Base-by-base conservation (phyloP, 441 rosid species). In the Kokia cookei region DNA sequence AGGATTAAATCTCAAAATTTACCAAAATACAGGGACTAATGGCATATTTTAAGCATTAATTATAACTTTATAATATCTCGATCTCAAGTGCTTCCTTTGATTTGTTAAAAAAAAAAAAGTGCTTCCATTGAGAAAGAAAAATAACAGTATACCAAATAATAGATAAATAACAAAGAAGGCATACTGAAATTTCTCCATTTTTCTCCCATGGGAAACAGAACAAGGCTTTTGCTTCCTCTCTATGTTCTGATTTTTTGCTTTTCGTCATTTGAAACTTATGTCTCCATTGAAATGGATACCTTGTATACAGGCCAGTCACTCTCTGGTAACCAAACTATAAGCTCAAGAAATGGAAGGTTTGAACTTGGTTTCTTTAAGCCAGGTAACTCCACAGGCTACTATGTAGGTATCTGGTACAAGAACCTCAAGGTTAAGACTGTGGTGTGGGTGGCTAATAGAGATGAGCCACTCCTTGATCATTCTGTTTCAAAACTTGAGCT, bases 361-460 rank as follows among this genome's bases (percentile, higher is more conserved):
- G 85, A 86, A 77, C 85, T 88, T 11, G 91, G 96, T 8, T 87
- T 91, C 83, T 93, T 93, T 81, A 63, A 80, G 7, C 84, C 84
- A 0, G 79, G 64, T 11, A 67, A 76, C 70, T 78, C 86, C 5
- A 69, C 54, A 14, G 55, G 58, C 15, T 79, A 82, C 77, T 87
- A 82, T 71, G 67, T 86, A 0, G 89, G 90, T 0, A 61, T 86
- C 1, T 88, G 90, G 91, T 89, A 84, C 84, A 86, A 83, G 80
- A 77, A 70, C 17, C 66, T 87, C 66, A 57, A 72, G 1, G 71
- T 48, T 67, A 71, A 17, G 37, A 85, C 87, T 6, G 2, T 83
- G 7, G 85, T 87, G 12, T 86, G 90, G 90, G 88, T 86, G 32
- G 90, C 92, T 15, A 88, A 85, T 51, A 81, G 92, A 77, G 85